phyloP scores from a whole-genome alignment of 441 rosid species.

The Corymbia citriodora region DNA sequence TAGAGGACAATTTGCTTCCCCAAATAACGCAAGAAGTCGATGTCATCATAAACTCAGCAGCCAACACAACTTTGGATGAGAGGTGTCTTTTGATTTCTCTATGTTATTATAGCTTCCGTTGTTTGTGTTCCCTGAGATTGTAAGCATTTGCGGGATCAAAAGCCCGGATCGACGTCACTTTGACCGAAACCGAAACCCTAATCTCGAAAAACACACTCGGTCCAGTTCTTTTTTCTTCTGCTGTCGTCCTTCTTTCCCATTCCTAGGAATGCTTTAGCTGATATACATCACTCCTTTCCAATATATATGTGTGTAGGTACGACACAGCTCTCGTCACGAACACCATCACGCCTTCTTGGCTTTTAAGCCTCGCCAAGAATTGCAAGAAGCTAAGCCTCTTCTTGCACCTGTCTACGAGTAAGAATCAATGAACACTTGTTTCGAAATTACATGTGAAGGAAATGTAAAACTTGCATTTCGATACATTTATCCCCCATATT shows the following conservation, averaged over 20 bases:
- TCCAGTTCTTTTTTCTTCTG: neutral
- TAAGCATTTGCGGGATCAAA: neutral
- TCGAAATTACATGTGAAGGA: neutral
- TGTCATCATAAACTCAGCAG: too few relatives aligned
- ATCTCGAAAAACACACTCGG: neutral
- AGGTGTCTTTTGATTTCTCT: too few relatives aligned
- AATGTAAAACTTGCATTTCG: neutral
- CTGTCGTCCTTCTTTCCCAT: neutral
- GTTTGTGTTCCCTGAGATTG: neutral
- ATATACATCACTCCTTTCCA: neutral
- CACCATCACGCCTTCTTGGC: neutral
- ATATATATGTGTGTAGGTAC: neutral
- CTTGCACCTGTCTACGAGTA: slow-evolving; percentile 1
- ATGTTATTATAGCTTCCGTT: neutral
- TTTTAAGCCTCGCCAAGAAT: neutral
- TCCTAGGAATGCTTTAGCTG: neutral
- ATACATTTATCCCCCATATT: neutral
- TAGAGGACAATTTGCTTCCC: too few relatives aligned
- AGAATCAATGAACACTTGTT: neutral
- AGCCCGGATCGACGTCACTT: neutral
- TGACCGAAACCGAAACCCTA: neutral
- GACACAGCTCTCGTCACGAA: neutral
- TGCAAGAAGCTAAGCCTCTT: neutral
- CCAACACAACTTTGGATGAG: too few relatives aligned
- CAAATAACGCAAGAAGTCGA: too few relatives aligned